These are phyloP conservation scores for Ulota crispa DNA, from an alignment of 225 moss, liverwort and hornwort genomes.

Conservation along the genomic window DNA sequence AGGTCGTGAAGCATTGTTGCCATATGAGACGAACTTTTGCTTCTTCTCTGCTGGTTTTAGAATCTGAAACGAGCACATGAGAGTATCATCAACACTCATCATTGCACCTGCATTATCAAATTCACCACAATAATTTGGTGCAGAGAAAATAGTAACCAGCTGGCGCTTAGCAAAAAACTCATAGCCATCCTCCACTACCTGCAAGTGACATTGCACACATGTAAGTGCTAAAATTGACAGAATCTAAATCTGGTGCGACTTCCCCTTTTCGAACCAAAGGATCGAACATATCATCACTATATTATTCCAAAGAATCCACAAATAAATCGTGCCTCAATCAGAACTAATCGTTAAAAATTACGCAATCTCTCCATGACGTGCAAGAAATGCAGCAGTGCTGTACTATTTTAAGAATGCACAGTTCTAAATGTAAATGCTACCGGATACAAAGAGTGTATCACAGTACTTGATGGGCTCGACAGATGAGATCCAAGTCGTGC, in stretches of 20 bases:
- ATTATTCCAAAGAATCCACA: not conserved
- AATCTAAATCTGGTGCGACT: not conserved
- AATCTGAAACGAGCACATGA: slow-evolving; percentile 99
- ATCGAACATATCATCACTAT: not conserved
- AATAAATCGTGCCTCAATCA: not conserved
- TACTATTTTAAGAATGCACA: not conserved
- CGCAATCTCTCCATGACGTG: not conserved
- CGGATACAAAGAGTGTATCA: slow-evolving; percentile 16
- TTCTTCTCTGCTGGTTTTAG: slow-evolving; percentile 95
- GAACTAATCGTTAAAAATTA: not conserved
- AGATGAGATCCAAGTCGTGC: slow-evolving; percentile 92
- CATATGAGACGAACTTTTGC: slow-evolving; percentile 69
- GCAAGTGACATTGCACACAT: slow-evolving; percentile 31
- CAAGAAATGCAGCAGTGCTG: not conserved
- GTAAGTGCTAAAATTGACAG: slow-evolving; percentile 9
- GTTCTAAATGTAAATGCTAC: slow-evolving; percentile 7
- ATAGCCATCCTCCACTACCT: slow-evolving; percentile 82
- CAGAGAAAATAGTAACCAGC: slow-evolving; percentile 92
- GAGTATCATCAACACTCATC: slow-evolving; percentile 98
- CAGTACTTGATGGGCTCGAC: slow-evolving; percentile 90
- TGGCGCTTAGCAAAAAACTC: slow-evolving; percentile 97
- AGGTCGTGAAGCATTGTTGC: slow-evolving; percentile 81
- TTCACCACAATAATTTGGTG: slow-evolving; percentile 94
- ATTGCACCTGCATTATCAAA: slow-evolving; percentile 96
- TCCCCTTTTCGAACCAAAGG: not conserved